Conservation (phyloP, 345 rosid species). For the thale cress (Arabidopsis thaliana) region TAIR10.1 NC_003070.9:9152501-9153000, state of each 20-base stretch:
- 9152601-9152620: not conserved
- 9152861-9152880: constrained; percentile 74
- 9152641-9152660: constrained; percentile 29
- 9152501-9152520: not conserved
- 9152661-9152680: constrained; percentile 78
- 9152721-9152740: constrained; percentile 68
- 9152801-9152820: constrained; percentile 64
- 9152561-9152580: not conserved
- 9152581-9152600: constrained; percentile 1
- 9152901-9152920: constrained; percentile 16
- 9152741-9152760: constrained; percentile 52
- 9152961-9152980: constrained; percentile 40
- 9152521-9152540: not conserved
- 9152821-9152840: constrained; percentile 59
- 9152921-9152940: constrained; percentile 8
- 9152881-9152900: constrained; percentile 88
- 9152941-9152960: not conserved
- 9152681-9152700: constrained; percentile 76
- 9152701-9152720: constrained; percentile 78
- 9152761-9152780: constrained; percentile 71
- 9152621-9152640: not conserved
- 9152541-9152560: constrained; percentile 8
- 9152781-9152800: constrained; percentile 63
- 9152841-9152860: constrained; percentile 60
- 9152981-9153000: constrained; percentile 83